A percentile compares a stretch with the other conserved stretches of the same genome.
These are phyloP conservation scores for Arachnomyces sp. DNA, from an alignment of 2,329 filamentous ascomycete species.

Conservation along the genomic window DNA sequence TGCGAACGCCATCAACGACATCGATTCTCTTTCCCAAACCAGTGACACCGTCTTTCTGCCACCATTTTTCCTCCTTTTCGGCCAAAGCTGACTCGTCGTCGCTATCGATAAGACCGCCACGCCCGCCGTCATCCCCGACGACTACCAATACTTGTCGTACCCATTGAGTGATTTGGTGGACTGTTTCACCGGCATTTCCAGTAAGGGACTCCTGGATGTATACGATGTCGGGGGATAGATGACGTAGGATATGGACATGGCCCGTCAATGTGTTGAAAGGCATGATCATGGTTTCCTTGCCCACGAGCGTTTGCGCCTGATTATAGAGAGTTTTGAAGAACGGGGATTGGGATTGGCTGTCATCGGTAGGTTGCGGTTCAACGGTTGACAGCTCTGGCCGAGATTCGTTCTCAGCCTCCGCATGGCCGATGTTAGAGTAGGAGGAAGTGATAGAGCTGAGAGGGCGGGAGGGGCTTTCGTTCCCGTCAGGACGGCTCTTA, in stretches of 20 bases:
- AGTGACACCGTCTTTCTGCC: slow-evolving; percentile 67
- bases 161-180: slow-evolving; percentile 59
- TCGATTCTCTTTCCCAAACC: slow-evolving; percentile 81
- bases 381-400: slow-evolving; percentile 48
- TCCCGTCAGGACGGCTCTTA: slow-evolving; percentile 47
- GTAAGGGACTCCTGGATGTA: slow-evolving; percentile 82
- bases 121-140: slow-evolving; percentile 48
- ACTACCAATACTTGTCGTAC: slow-evolving; percentile 52
- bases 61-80: slow-evolving; percentile 39
- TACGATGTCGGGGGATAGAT: slow-evolving; percentile 74
- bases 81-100: slow-evolving; percentile 47
- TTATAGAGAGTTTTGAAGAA: slow-evolving; percentile 72
- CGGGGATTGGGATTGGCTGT: slow-evolving; percentile 43
- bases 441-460: slow-evolving; percentile 65
- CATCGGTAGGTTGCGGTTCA: slow-evolving; percentile 39
- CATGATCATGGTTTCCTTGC: slow-evolving; percentile 77
- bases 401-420: slow-evolving; percentile 46
- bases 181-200: slow-evolving; percentile 62
- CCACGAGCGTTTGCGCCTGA: slow-evolving; percentile 69
- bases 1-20: slow-evolving; percentile 71
- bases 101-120: slow-evolving; percentile 73
- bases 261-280: slow-evolving; percentile 79
- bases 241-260: slow-evolving; percentile 76
- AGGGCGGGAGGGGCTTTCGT: slow-evolving; percentile 42
- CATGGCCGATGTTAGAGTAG: slow-evolving; percentile 74